Conservation (phyloP, 768 basidiomycete species). For the Clitopilus hobsonii region DNA sequence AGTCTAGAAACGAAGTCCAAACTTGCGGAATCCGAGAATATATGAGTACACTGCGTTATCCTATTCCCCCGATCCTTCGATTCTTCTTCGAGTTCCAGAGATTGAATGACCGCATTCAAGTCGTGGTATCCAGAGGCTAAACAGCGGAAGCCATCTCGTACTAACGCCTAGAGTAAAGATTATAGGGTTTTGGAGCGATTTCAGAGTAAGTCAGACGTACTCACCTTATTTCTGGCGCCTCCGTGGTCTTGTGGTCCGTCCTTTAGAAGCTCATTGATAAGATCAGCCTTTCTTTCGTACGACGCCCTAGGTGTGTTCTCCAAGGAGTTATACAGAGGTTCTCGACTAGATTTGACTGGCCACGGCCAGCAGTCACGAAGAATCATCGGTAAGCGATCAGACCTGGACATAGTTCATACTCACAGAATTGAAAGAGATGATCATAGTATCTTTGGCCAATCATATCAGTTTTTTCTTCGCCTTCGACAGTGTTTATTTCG, state of each 20-base stretch:
- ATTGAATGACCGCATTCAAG: background rate
- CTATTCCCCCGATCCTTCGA: slow-evolving; percentile 2
- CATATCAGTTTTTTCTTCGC: background rate
- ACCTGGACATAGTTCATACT: background rate
- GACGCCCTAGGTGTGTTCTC: background rate
- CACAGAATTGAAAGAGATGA: background rate
- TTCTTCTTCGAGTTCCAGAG: slow-evolving; percentile 8
- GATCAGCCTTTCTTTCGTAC: background rate
- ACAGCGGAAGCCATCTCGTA: slow-evolving; percentile 30
- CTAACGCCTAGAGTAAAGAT: slow-evolving; percentile 18
- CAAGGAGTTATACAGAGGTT: background rate
- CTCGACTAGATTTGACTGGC: too few relatives aligned
- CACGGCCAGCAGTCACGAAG: background rate
- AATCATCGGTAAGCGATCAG: background rate
- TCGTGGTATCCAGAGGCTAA: slow-evolving; percentile 24
- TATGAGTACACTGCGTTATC: slow-evolving; percentile 21
- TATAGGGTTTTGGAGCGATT: background rate
- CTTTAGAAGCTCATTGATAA: slow-evolving; percentile 1
- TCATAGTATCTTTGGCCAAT: background rate
- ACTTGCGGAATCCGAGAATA: slow-evolving; percentile 21
- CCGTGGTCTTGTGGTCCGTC: slow-evolving; percentile 3
- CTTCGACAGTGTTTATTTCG: background rate
- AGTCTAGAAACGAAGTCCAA: slow-evolving; percentile 20
- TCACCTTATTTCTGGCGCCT: slow-evolving; percentile 6
- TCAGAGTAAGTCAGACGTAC: background rate